phyloP scores from a whole-genome alignment of 2,329 filamentous ascomycete species.

The Aspergillus fijiensis region DNA sequence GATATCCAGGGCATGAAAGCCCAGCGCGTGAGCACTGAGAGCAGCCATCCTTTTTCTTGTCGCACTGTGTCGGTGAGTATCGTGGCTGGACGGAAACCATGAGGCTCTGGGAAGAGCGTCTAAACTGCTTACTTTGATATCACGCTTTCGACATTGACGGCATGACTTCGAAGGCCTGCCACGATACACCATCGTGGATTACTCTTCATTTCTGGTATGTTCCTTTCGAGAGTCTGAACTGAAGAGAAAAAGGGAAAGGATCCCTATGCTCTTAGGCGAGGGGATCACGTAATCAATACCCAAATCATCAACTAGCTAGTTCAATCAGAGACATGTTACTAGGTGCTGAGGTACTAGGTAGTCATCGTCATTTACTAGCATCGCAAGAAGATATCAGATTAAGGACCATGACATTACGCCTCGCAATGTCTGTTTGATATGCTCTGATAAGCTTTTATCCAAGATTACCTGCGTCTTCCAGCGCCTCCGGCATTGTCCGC shows the following conservation, averaged over 20 bases:
- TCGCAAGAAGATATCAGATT: no score
- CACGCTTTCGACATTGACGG: constrained; percentile 5
- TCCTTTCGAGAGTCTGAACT: no score
- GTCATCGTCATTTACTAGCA: no score
- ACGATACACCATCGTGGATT: not conserved
- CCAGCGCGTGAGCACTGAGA: constrained; percentile 5
- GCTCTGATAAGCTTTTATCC: not conserved
- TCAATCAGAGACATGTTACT: no score
- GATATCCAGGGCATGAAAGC: not conserved
- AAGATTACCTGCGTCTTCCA: constrained; percentile 45
- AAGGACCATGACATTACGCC: no score
- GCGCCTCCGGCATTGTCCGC: constrained; percentile 53
- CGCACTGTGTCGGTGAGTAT: constrained; percentile 1
- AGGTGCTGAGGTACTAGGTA: no score
- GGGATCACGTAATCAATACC: no score
- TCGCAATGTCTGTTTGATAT: no score
- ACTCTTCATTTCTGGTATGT: no score
- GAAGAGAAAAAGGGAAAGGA: no score
- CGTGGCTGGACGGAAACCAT: not conserved
- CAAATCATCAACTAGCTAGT: no score
- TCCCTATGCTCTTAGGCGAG: no score
- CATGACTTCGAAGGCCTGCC: constrained; percentile 9
- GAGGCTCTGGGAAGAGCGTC: not conserved
- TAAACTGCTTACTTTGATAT: constrained; percentile 4
- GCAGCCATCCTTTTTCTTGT: constrained; percentile 5